A percentile compares a stretch with the other conserved stretches of the same genome.
Conservation (phyloP, 331 rosid species). For the Phaseolus coccineus region DNA sequence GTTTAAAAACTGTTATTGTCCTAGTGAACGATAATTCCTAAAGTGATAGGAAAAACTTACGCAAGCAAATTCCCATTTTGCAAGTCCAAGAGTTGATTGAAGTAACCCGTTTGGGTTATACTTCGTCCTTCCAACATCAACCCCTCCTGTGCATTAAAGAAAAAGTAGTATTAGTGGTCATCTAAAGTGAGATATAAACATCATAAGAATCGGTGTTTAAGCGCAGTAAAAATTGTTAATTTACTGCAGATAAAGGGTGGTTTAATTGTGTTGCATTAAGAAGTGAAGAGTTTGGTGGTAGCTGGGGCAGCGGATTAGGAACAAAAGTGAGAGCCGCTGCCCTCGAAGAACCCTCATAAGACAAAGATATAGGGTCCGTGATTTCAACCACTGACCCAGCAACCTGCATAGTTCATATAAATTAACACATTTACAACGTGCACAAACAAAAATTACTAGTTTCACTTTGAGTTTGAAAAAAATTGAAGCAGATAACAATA, state of each 20-base stretch:
- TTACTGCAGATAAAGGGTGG: background rate
- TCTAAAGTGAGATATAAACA: too few relatives aligned
- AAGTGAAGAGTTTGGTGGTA: background rate
- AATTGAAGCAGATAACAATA: too few relatives aligned
- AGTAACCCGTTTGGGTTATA: background rate
- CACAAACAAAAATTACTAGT: too few relatives aligned
- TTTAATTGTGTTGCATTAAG: background rate
- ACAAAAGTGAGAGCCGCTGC: too few relatives aligned
- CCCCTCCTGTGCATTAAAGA: slow-evolving; percentile 22
- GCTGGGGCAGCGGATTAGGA: background rate
- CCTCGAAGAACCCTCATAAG: background rate
- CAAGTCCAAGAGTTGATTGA: background rate
- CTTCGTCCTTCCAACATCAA: background rate
- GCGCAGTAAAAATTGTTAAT: background rate
- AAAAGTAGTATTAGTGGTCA: too few relatives aligned
- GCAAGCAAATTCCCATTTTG: background rate
- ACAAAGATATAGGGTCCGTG: too few relatives aligned
- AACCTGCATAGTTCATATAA: too few relatives aligned
- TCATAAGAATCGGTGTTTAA: too few relatives aligned
- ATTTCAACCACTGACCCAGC: too few relatives aligned
- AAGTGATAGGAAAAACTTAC: slow-evolving; percentile 26
- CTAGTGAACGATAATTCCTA: background rate
- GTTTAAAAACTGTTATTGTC: too few relatives aligned
- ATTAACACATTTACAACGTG: too few relatives aligned
- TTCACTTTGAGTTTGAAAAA: too few relatives aligned